Evolutionary conservation across 148 eudicot species (phyloP).

Genomic region (Fagopyrum tataricum): DNA sequence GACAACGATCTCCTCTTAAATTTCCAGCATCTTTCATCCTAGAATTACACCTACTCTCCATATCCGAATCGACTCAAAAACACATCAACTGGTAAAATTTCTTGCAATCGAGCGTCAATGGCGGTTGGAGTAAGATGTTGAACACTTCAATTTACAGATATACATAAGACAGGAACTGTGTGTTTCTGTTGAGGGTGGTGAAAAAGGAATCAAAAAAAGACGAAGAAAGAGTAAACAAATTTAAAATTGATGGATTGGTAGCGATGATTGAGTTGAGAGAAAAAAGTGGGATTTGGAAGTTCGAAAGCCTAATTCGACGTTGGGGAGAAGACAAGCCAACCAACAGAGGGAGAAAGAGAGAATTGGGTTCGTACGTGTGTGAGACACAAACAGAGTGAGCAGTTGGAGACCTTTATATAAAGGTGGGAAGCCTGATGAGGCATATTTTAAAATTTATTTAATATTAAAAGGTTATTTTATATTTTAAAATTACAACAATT

Average conservation of each 20-base stretch:
- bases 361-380: background rate
- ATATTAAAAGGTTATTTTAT: too few relatives aligned
- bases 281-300: background rate
- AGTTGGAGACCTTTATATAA: background rate
- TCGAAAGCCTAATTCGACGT: conserved; percentile 1
- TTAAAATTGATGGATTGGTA: background rate
- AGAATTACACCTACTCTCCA: background rate
- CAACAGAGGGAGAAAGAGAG: background rate
- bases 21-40: background rate
- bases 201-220: background rate
- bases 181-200: background rate
- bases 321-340: background rate
- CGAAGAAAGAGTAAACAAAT: background rate
- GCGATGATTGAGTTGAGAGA: background rate
- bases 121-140: background rate
- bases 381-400: background rate
- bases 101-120: background rate
- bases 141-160: background rate
- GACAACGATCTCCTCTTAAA: background rate
- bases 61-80: background rate
- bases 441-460: too few relatives aligned
- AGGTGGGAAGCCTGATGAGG: background rate
- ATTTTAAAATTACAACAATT: too few relatives aligned
- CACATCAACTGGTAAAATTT: background rate
- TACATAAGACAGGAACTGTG: background rate